A percentile compares a stretch with the other conserved stretches of the same genome.
Conservation (phyloP, 202 grass and related monocot species). For the Saccharum hybrid region DNA sequence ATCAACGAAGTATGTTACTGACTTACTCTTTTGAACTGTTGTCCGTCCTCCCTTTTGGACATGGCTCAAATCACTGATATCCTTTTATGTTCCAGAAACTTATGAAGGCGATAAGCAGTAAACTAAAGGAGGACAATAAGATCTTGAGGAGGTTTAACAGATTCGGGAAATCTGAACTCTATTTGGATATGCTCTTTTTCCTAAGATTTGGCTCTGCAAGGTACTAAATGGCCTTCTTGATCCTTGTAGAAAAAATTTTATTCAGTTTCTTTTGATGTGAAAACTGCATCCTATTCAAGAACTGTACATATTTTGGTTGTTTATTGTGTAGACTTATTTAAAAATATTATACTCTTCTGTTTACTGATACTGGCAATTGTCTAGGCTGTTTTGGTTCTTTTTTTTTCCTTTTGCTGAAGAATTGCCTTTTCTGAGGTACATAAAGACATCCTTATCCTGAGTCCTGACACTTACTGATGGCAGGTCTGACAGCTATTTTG, state of each 20-base stretch:
- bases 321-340: neutral
- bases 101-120: constrained; percentile 52
- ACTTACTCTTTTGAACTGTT: constrained; percentile 22
- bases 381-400: neutral
- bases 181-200: constrained; percentile 84
- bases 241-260: neutral
- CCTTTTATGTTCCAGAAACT: constrained; percentile 68
- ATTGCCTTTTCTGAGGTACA: constrained; percentile 10
- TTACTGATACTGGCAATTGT: neutral
- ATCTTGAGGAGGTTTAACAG: constrained; percentile 78
- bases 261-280: neutral
- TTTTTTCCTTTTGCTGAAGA: constrained; percentile 22
- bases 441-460: constrained; percentile 30
- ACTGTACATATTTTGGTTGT: neutral
- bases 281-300: constrained; percentile 12
- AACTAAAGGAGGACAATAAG: constrained; percentile 77
- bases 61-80: constrained; percentile 34
- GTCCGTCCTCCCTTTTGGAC: constrained; percentile 30
- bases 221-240: constrained; percentile 49
- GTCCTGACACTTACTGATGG: constrained; percentile 37
- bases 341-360: neutral
- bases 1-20: constrained; percentile 54
- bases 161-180: constrained; percentile 80
- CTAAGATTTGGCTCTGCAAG: constrained; percentile 88
- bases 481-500: constrained; percentile 74